Percentiles rank a stretch among this genome's conserved stretches.
Conservation (phyloP, 345 rosid genomes). For the Ceriops tagal region DNA sequence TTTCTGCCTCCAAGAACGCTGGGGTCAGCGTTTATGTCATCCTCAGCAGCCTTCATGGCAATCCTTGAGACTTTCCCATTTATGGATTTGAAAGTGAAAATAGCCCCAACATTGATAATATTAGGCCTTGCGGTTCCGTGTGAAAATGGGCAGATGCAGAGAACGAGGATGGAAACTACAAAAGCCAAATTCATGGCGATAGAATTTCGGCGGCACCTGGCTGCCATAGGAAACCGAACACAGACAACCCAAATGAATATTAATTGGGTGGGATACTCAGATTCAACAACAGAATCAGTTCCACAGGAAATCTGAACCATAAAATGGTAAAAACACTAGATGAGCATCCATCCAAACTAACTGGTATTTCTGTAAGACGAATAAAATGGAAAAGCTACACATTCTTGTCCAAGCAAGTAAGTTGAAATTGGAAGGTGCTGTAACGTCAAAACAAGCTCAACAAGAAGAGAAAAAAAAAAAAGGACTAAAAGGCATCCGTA, state of each 20-base stretch:
- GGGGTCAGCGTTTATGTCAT: conserved; percentile 69
- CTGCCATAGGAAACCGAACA: conserved; percentile 11
- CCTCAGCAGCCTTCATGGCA: conserved; percentile 71
- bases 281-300: not conserved
- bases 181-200: conserved; percentile 44
- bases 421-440: no score
- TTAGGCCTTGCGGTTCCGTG: conserved; percentile 35
- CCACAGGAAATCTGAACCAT: not conserved
- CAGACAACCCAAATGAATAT: not conserved
- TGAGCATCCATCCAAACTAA: not conserved
- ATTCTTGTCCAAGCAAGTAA: not conserved
- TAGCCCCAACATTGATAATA: conserved; percentile 61
- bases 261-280: not conserved
- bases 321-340: not conserved
- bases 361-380: not conserved
- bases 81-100: conserved; percentile 41
- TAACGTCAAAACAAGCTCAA: not conserved
- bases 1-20: conserved; percentile 56
- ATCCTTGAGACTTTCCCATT: conserved; percentile 54
- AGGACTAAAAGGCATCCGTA: no score
- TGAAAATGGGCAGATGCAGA: conserved; percentile 32
- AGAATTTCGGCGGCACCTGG: conserved; percentile 28
- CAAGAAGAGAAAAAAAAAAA: no score
- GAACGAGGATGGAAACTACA: conserved; percentile 35
- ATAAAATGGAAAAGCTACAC: not conserved